Conservation (phyloP, 805 yeast species). For the Metschnikowia picachoensis region DNA sequence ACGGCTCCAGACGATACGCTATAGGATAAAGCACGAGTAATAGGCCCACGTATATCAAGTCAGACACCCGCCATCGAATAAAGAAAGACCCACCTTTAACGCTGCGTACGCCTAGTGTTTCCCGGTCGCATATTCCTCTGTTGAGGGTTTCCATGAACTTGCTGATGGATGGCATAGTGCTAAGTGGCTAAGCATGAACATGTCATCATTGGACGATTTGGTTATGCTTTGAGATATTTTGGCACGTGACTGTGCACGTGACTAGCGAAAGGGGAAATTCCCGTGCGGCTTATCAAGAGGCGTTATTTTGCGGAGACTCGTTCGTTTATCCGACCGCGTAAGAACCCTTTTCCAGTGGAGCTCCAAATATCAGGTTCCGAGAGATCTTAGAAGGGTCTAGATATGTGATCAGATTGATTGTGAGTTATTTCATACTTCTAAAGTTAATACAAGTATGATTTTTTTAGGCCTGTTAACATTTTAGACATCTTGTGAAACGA, state of each 20-base stretch:
- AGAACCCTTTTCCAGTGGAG: no score
- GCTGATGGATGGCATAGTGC: background rate
- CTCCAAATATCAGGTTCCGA: no score
- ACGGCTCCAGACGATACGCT: conserved; percentile 45
- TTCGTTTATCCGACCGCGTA: no score
- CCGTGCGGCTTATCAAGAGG: no score
- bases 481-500: no score
- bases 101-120: conserved; percentile 19
- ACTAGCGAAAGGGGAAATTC: background rate
- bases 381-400: no score
- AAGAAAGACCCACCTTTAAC: conserved; percentile 10
- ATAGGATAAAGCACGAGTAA: conserved; percentile 23
- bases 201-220: background rate
- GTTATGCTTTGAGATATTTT: background rate
- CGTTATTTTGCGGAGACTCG: no score
- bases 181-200: background rate
- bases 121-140: conserved; percentile 19
- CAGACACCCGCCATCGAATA: conserved; percentile 19
- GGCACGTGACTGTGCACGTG: background rate
- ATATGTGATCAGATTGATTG: no score
- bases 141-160: background rate
- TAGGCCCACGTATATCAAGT: conserved; percentile 19
- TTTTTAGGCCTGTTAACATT: no score
- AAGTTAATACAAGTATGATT: no score
- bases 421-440: no score